These are phyloP conservation scores for Microdochium paspali DNA, from an alignment of 2,329 filamentous ascomycete genomes.

Conservation along the genomic window DNA sequence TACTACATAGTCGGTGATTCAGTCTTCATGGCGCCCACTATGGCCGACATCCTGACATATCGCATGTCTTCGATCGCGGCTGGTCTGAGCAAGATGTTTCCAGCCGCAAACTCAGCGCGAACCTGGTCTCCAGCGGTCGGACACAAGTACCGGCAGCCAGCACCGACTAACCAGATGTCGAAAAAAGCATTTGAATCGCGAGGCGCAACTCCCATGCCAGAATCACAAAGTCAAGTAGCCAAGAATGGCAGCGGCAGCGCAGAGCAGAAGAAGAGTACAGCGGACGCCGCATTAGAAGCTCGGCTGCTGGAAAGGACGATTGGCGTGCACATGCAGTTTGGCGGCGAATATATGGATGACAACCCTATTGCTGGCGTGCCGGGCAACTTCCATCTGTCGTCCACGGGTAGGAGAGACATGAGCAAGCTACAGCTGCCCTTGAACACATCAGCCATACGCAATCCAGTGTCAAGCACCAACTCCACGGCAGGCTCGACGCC, in stretches of 20 bases:
- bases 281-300: conserved; percentile 27
- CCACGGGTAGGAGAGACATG: conserved; percentile 45
- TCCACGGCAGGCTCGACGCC: conserved; percentile 5
- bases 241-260: conserved; percentile 10
- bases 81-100: conserved; percentile 41
- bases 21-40: conserved; percentile 55
- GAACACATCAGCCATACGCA: conserved; percentile 13
- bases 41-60: conserved; percentile 49
- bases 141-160: conserved; percentile 36
- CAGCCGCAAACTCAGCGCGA: conserved; percentile 37
- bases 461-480: conserved; percentile 6
- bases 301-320: conserved; percentile 49
- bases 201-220: conserved; percentile 37
- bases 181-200: conserved; percentile 29
- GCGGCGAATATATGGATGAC: conserved; percentile 58
- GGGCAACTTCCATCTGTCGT: conserved; percentile 55
- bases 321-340: conserved; percentile 45
- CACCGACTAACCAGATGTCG: conserved; percentile 10
- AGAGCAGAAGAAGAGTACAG: conserved; percentile 20
- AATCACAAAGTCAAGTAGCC: conserved; percentile 13
- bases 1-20: conserved; percentile 60
- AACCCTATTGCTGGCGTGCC: conserved; percentile 59
- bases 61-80: conserved; percentile 48
- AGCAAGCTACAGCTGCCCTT: conserved; percentile 10
- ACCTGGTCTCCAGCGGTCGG: conserved; percentile 46